Base-by-base conservation (phyloP, 495 filamentous ascomycete genomes). In the Clavariopsis aquatica region DNA sequence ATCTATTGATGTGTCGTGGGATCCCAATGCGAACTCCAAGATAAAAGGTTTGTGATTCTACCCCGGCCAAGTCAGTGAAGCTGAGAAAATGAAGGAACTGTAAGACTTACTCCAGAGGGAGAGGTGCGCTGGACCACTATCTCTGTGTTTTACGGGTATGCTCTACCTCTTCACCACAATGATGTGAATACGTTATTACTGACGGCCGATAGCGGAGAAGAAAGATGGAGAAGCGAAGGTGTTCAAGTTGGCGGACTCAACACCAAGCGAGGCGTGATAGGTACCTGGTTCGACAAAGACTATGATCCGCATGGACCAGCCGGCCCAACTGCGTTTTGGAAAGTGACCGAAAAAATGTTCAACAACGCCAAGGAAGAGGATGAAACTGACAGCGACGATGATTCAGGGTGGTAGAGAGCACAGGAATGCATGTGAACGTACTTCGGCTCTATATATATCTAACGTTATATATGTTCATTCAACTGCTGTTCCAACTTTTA, bases 201-300 rank as follows among this genome's bases (percentile, higher is more conserved):
- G 24, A 65, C 45, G 52, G 12, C 49, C 49, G 22, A 22, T 55
- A 55, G 52, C 53, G 36, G 76, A 20, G 78, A 84, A 59, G 83
- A 87, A 69, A 71, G 85, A 19, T 89, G 86, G 86, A 76, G 79
- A 4, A 87, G 84, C 69, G 87, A 89, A 74, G 81, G 84, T 10
- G 77, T 89, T 1, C 87, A 89, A 73, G 63, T 89, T 19, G 87
- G 86, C 9, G 87, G 87, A 0, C 62, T 80, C 5, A 69, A 71
- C 46, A 84, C 84, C 1, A 81, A 79, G 13, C 74, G 85, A 29
- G 86, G 86, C 5, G 81, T 88, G 1, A 34, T 87, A 10, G 86
- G 87, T 10, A 84, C 78, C 31, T 89, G 87, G 87, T 89, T 88
- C 65, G 86, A 88, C 60, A 85, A 82, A 82, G 82, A 87, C 68